Evolutionary conservation across 257 asterid species (phyloP), one percentile per base, ranked within the genome.

Genomic region (Solanum paucissectum): DNA sequence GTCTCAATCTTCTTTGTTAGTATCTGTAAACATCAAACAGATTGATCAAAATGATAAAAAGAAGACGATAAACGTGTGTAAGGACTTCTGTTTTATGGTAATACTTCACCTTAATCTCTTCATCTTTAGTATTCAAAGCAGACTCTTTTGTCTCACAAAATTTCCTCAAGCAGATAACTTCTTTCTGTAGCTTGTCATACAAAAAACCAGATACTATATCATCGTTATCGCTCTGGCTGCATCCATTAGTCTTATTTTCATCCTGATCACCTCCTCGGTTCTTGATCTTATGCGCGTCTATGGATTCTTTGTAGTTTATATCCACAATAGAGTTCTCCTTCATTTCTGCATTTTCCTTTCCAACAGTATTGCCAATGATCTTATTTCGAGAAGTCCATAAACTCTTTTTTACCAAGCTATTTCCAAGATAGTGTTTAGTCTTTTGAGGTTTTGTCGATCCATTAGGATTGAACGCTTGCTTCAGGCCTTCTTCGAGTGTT

Each of bases 181-280:
- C 99, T 92, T 91, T 96, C 93, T 96, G 99, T 72, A 95, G 98
- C 90, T 91, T 90, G 90, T 96, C 99, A 38, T 95, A 96, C 84
- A 96, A 77, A 88, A 93, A 91, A 55, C 99, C 99, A 0, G 99
- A 94, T 20, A 95, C 98, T 89, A 85, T 52, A 87, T 96, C 99
- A 55, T 95, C 95, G 23, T 40, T 73, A 34, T 88, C 90, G 27
- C 23, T 44, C 64, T 62, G 90, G 72, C 86, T 89, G 29, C 86
- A 85, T 86, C 85, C 94, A 79, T 44, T 75, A 60, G 84, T 87
- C 88, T 88, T 74, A 79, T 36, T 75, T 66, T 89, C 94, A 73
- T 92, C 88, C 55, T 87, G 89, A 72, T 85, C 84, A 18, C 83
- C 89, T 11, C 12, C 86, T 64, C 75, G 34, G 34, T 76, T 87